A percentile compares a stretch with the other conserved stretches of the same genome.
These are phyloP conservation scores for Potentilla sterilis DNA, from an alignment of 306 rosid genomes.

Conservation along the genomic window DNA sequence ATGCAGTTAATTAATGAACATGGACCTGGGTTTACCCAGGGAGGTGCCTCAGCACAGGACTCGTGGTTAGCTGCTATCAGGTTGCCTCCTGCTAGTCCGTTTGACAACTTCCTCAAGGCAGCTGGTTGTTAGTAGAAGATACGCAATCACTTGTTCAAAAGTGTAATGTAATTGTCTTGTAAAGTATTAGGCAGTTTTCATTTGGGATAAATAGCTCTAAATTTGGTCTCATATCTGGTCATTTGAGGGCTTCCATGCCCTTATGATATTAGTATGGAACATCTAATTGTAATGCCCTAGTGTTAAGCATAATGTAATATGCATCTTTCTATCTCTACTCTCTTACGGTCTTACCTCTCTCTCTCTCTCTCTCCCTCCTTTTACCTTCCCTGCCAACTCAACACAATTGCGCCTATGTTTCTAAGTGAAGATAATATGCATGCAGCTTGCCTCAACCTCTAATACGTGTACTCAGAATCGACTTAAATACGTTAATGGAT, in stretches of 20 bases:
- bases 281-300: neutral
- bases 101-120: slow-evolving; percentile 94
- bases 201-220: slow-evolving; percentile 1
- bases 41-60: slow-evolving; percentile 37
- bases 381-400: neutral
- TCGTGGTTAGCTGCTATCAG: slow-evolving; percentile 64
- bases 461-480: neutral
- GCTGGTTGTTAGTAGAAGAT: slow-evolving; percentile 62
- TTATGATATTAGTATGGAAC: neutral
- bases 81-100: slow-evolving; percentile 98
- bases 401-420: neutral
- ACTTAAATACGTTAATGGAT: neutral
- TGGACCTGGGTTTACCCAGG: slow-evolving; percentile 30
- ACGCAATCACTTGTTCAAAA: neutral
- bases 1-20: slow-evolving; percentile 43
- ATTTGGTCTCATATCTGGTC: slow-evolving; percentile 1
- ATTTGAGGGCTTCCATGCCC: slow-evolving; percentile 11
- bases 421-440: neutral
- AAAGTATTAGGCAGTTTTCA: slow-evolving; percentile 16
- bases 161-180: slow-evolving; percentile 11
- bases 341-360: neutral
- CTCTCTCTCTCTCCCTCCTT: neutral
- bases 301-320: neutral
- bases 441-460: neutral
- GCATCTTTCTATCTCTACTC: neutral